Evolutionary conservation across 352 stramenopile genomes (phyloP), one percentile per base, ranked within the genome.

Genomic region (Globisporangium polare): DNA sequence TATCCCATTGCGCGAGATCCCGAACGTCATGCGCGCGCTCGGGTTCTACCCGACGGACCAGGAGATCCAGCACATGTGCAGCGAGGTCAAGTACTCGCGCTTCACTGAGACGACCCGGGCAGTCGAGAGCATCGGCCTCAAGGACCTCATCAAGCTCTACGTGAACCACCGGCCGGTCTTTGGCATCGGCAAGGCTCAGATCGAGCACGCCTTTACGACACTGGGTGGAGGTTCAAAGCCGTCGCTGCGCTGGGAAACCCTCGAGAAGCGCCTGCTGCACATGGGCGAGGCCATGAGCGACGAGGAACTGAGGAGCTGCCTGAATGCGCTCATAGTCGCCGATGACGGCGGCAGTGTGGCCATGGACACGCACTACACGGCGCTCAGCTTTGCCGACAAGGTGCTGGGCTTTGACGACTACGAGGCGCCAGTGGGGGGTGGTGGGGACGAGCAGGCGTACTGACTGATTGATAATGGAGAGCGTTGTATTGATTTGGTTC

Each of bases 141-240:
- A 69, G 5, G 83, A 95, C n/a, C 86, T 98, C 31, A 83, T 98
- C 56, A 90, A 89, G 64, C 71, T 98, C 24, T 98, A 97, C 69
- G 78, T 97, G 47, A 98, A 98, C 68, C 93, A 98, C 66, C 87
- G 92, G 0, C 89, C 92, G 0, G 91, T 97, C 15, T 89, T 94
- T 50, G 85, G 84, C 13, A 84, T 95, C 37, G 80, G 78, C 24
- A 96, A 94, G 46, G 64, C 72, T 10, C 72, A 93, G 41, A 96
- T 97, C 56, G 73, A 85, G 50, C 59, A 77, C 26, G 88, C 89
- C 20, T 95, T 97, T 37, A 59, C 75, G 12, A 61, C 82, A 8
- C 69, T 96, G 1, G 74, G 53, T 9, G n/a, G n/a, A n/a, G 22
- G 47, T 4, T 37, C 47, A 24, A 52, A 52, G 17, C 49, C 24